Evolutionary conservation across 768 basidiomycete species (phyloP), one percentile per base, ranked within the genome.

Genomic region (Lactifluus subvellereus): DNA sequence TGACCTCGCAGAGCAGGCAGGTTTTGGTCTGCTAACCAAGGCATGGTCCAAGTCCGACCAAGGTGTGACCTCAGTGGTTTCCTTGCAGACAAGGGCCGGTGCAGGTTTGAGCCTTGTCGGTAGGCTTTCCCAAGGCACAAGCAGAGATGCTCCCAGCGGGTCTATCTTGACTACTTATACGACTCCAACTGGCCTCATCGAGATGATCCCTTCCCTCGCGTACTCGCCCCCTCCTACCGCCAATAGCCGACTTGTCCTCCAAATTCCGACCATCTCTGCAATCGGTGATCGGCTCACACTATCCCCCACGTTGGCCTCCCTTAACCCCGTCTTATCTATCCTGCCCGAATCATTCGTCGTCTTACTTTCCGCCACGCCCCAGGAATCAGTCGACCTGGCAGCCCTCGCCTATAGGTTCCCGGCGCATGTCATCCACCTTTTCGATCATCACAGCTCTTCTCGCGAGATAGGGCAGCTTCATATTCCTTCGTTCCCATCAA

Each of bases 31-130:
- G 0, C 75, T 86, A 61, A 86, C 89, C 37, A 88, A 85, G 70
- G 78, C 82, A 54, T 89, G 87, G 86, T 74, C 82, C 3, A 72
- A 78, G 18, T 70, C 78, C 4, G 71, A 69, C 42, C 66, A 72
- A 38, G 71, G 74, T 18, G 76, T 82, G 1, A 81, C 84, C 0
- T 77, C 82, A 18, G 83, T 89, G 6, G 79, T 89, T 48, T 76
- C 83, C 56, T 77, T 92, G 66, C 92, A 96, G 76, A 92, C 90
- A 27, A 80, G 94, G 62, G 80, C 87, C 6, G 94, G 94, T 52
- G 92, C 94, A 18, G 94, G 94, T 9, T 74, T 93, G 61, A 82
- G 82, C 69, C 78, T 95, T 67, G 81, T 90, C 59, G 90, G 94
- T 40, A 78, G 91, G 55, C 76, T 94, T 54, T 90, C 88, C 7